These are phyloP conservation scores for Apiotrichum gracile DNA, from an alignment of 1,284 basidiomycete species.

Conservation along the genomic window DNA sequence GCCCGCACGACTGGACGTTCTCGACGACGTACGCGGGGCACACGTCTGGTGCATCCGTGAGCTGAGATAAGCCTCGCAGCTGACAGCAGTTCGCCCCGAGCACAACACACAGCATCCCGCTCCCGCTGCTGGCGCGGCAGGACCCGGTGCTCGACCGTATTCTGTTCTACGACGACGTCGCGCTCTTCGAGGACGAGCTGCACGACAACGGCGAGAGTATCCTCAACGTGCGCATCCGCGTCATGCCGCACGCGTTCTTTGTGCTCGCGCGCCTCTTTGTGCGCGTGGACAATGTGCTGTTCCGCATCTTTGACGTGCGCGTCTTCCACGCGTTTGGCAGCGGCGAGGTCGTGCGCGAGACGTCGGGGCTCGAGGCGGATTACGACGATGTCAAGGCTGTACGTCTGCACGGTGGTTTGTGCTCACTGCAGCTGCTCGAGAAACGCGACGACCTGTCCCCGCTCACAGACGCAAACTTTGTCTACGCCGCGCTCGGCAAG, in stretches of 20 bases:
- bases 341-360: conserved; percentile 65
- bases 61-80: conserved; percentile 1
- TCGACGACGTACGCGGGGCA: conserved; percentile 81
- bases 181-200: conserved; percentile 86
- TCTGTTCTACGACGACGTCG: conserved; percentile 86
- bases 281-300: conserved; percentile 90
- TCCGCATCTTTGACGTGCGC: conserved; percentile 83
- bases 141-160: conserved; percentile 65
- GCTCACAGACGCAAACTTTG: conserved; percentile 81
- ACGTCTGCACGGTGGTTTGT: conserved; percentile 37
- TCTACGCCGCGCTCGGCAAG: conserved; percentile 66
- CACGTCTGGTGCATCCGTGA: conserved; percentile 27
- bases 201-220: conserved; percentile 88
- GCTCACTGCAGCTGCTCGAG: conserved; percentile 53
- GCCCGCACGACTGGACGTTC: conserved; percentile 98
- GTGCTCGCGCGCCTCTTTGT: conserved; percentile 87
- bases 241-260: conserved; percentile 96
- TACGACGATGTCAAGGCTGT: conserved; percentile 77
- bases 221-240: conserved; percentile 76
- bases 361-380: conserved; percentile 79
- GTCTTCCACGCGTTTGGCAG: conserved; percentile 74
- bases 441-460: conserved; percentile 78
- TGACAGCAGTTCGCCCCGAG: conserved; percentile 51
- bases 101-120: conserved; percentile 62
- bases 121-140: conserved; percentile 74